Conservation (phyloP, 441 rosid species). For the Corymbia calophylla region DNA sequence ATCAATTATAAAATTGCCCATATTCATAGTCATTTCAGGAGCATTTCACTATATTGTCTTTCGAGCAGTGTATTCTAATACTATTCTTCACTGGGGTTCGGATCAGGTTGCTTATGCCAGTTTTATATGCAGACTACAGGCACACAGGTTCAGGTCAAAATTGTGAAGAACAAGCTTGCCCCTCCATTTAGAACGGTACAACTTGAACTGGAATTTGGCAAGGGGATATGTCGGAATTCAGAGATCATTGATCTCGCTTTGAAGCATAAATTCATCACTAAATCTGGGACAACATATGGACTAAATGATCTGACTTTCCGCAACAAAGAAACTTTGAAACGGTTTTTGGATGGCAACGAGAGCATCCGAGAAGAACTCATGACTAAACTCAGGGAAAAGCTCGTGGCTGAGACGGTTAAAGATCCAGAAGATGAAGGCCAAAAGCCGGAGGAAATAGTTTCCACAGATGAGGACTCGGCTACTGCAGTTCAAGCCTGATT, state of each 20-base stretch:
- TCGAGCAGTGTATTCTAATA: neutral
- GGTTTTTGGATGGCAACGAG: slow-evolving; percentile 34
- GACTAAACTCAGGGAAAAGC: slow-evolving; percentile 53
- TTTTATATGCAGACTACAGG: slow-evolving; percentile 48
- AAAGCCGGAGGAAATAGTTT: slow-evolving; percentile 23
- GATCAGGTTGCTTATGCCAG: neutral
- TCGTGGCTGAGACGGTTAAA: slow-evolving; percentile 15
- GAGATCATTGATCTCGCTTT: slow-evolving; percentile 70
- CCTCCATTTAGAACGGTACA: slow-evolving; percentile 82
- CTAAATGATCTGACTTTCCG: slow-evolving; percentile 40
- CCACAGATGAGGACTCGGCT: slow-evolving; percentile 64
- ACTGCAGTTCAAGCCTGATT: slow-evolving; percentile 55
- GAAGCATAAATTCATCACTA: slow-evolving; percentile 55
- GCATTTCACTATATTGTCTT: neutral
- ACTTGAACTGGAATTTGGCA: slow-evolving; percentile 92
- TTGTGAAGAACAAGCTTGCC: slow-evolving; percentile 94
- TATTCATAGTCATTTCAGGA: neutral
- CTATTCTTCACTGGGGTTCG: neutral
- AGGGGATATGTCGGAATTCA: slow-evolving; percentile 66
- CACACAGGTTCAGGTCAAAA: slow-evolving; percentile 67
- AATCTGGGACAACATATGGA: slow-evolving; percentile 33
- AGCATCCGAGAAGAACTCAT: slow-evolving; percentile 48
- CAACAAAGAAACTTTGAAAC: slow-evolving; percentile 67
- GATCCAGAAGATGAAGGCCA: slow-evolving; percentile 24
- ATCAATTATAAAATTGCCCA: neutral